Conservation (phyloP, 2,329 filamentous ascomycete species). For the Nannizziopsis barbatae region DNA sequence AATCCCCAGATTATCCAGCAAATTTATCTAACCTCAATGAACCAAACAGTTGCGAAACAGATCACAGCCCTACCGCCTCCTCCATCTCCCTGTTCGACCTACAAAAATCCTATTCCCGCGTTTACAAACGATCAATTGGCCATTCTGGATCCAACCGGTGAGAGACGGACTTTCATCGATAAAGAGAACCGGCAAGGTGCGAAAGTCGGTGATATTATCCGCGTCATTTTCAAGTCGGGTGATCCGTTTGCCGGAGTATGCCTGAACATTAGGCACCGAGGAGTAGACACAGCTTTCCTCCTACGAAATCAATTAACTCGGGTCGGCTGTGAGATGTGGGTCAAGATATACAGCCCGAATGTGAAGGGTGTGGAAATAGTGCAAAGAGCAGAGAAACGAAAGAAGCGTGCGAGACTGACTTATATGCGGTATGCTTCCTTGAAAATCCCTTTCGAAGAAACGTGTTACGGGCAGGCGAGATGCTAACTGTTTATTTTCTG, state of each 20-base stretch:
- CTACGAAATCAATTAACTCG: conserved; percentile 77
- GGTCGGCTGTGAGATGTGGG: conserved; percentile 92
- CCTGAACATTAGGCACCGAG: conserved; percentile 75
- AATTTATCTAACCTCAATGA: neutral
- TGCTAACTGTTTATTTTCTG: neutral
- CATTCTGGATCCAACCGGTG: conserved; percentile 71
- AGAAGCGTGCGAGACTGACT: conserved; percentile 74
- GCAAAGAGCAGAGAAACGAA: conserved; percentile 71
- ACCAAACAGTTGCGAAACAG: conserved; percentile 33
- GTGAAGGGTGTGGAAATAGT: conserved; percentile 88
- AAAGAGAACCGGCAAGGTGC: conserved; percentile 63
- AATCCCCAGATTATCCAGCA: conserved; percentile 3
- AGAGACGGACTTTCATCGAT: conserved; percentile 70
- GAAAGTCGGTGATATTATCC: conserved; percentile 78
- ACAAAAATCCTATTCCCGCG: conserved; percentile 53
- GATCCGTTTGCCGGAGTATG: conserved; percentile 87
- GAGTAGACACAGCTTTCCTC: conserved; percentile 77
- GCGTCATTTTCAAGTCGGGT: conserved; percentile 70
- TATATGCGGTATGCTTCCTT: conserved; percentile 57
- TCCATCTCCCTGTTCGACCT: conserved; percentile 42
- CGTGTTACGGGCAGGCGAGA: neutral
- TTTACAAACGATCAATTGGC: conserved; percentile 59
- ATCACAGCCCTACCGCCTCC: conserved; percentile 45
- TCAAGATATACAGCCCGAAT: conserved; percentile 85
- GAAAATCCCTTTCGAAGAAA: neutral